phyloP scores from a whole-genome alignment of 345 rosid species.

The Erucastrum elatum region DNA sequence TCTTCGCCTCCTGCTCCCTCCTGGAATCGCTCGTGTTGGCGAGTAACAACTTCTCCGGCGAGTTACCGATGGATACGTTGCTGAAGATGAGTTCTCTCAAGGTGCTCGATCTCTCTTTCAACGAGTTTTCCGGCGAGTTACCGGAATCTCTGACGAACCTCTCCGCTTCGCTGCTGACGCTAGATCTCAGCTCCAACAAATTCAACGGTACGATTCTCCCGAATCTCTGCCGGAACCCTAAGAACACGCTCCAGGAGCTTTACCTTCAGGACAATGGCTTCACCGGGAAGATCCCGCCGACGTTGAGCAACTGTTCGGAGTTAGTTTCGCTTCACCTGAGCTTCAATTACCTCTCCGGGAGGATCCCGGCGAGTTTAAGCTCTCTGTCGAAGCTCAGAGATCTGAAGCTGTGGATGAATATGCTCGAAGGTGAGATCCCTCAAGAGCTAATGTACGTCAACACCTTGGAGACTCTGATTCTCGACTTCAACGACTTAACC shows the following conservation, averaged over 20 bases:
- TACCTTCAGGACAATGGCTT: slow-evolving; percentile 74
- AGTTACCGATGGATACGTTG: slow-evolving; percentile 61
- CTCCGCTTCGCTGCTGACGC: slow-evolving; percentile 49
- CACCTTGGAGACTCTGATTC: slow-evolving; percentile 70
- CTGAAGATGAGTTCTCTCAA: slow-evolving; percentile 60
- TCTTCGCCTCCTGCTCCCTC: slow-evolving; percentile 58
- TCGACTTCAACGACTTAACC: slow-evolving; percentile 81
- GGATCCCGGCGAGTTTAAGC: slow-evolving; percentile 81
- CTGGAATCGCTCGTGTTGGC: slow-evolving; percentile 64
- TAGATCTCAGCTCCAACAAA: slow-evolving; percentile 86
- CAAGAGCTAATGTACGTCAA: slow-evolving; percentile 55
- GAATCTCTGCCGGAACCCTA: slow-evolving; percentile 56
- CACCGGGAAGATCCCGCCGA: slow-evolving; percentile 63
- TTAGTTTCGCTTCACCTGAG: slow-evolving; percentile 84
- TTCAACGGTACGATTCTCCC: slow-evolving; percentile 60
- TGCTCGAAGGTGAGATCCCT: slow-evolving; percentile 85
- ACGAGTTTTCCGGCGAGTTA: slow-evolving; percentile 58
- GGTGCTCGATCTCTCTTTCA: slow-evolving; percentile 59
- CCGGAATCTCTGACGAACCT: slow-evolving; percentile 63
- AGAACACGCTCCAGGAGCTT: slow-evolving; percentile 54
- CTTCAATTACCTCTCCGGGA: slow-evolving; percentile 73
- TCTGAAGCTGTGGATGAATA: slow-evolving; percentile 81
- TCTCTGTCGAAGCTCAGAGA: slow-evolving; percentile 66
- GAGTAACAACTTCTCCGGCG: slow-evolving; percentile 66
- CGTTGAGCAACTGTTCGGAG: slow-evolving; percentile 82